Evolutionary conservation across 352 stramenopile species (phyloP).

Genomic region (Phytophthora boehmeriae): DNA sequence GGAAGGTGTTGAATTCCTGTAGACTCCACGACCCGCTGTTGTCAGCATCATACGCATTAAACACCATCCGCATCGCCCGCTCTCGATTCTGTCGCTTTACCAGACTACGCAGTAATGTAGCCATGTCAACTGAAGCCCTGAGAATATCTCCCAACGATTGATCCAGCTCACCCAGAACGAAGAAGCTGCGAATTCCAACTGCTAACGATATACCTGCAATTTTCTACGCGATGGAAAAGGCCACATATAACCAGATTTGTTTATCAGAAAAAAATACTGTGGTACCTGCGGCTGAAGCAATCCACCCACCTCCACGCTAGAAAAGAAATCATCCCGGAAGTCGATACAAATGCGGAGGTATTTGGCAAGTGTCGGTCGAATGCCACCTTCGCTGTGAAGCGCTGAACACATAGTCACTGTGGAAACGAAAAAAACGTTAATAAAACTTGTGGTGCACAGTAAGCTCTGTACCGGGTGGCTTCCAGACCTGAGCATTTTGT

Average conservation of each 20-base stretch:
- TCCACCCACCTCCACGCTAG: constrained; percentile 38
- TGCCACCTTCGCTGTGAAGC: constrained; percentile 6
- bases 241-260: neutral
- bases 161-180: constrained; percentile 44
- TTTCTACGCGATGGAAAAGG: constrained; percentile 4
- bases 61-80: constrained; percentile 41
- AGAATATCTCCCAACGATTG: constrained; percentile 45
- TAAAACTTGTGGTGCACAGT: neutral
- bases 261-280: neutral
- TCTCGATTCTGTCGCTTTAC: constrained; percentile 51
- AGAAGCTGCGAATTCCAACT: constrained; percentile 36
- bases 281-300: neutral
- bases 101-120: constrained; percentile 28
- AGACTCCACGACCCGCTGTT: constrained; percentile 44
- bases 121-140: constrained; percentile 23
- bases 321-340: constrained; percentile 48
- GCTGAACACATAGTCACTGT: constrained; percentile 29
- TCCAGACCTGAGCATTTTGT: constrained; percentile 44
- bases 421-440: neutral
- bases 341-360: constrained; percentile 47
- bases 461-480: too few relatives aligned
- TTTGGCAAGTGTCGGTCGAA: constrained; percentile 22
- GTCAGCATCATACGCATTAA: constrained; percentile 49
- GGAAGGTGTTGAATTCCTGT: constrained; percentile 70
- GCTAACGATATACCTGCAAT: constrained; percentile 20